Conservation (phyloP, 331 rosid genomes). For the Acacia concinna region DNA sequence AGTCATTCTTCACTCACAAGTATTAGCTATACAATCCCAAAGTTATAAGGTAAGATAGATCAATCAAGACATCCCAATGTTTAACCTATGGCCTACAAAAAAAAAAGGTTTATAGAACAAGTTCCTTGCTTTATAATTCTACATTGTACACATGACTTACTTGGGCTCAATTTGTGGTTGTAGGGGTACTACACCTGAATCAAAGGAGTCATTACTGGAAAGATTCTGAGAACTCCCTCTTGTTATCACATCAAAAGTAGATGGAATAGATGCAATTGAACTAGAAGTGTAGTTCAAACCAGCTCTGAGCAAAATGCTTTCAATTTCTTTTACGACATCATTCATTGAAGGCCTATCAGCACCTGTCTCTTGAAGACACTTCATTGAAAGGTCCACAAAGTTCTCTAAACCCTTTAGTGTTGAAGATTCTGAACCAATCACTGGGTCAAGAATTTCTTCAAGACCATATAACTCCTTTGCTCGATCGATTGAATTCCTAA, state of each 20-base stretch:
- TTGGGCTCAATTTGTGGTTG: conserved; percentile 33
- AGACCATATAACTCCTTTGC: conserved; percentile 51
- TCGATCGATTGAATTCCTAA: conserved; percentile 42
- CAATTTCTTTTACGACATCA: conserved; percentile 56
- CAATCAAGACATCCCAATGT: background rate
- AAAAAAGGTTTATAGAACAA: background rate
- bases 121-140: conserved; percentile 4
- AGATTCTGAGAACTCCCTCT: conserved; percentile 36
- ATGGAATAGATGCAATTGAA: conserved; percentile 46
- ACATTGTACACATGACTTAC: background rate
- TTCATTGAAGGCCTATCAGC: conserved; percentile 61
- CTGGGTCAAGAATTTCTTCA: conserved; percentile 45
- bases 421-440: conserved; percentile 37
- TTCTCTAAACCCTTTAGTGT: conserved; percentile 48
- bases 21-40: background rate
- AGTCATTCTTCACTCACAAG: background rate
- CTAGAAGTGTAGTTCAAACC: conserved; percentile 54
- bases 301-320: conserved; percentile 43
- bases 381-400: conserved; percentile 60
- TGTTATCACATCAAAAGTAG: conserved; percentile 34
- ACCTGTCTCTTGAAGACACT: conserved; percentile 63
- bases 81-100: background rate
- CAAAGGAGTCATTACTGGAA: conserved; percentile 38
- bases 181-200: conserved; percentile 40
- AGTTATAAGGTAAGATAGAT: background rate